Base-by-base conservation (phyloP, 306 rosid species). In the Mimosa pudica region DNA sequence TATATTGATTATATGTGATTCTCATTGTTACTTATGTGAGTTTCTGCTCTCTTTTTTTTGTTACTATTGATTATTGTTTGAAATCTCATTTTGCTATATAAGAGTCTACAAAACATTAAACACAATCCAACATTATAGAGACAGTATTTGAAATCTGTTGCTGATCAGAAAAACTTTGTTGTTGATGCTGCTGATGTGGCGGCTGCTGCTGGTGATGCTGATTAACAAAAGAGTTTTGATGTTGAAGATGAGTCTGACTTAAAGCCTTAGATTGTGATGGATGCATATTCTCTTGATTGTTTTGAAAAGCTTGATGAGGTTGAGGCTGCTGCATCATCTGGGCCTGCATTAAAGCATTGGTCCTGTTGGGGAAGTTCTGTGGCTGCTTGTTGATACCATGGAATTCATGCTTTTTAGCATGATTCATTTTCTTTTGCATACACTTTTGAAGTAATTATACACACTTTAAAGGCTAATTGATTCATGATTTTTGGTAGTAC, bases 271-370 rank as follows among this genome's bases (percentile, higher is more conserved):
- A 65, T 73, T 85, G 90, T 38, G 91, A 66, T 18, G 79, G 85
- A 54, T 82, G 91, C 80, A 81, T 93, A 78, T 81, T 89, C 78
- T 89, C 97, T 38, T 77, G 92, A 70, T 85, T 80, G 13, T 81
- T 82, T 76, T 91, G 97, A 73, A 92, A 91, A 47, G 84, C 77
- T 49, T 88, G 94, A 36, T 92, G 98, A 77, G 90, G 67, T 32
- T 87, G 98, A 38, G 98, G 71, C 52, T 86, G 93, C 79, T 86
- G 98, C 89, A 91, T 61, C 92, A 95, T 91, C 78, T 90, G 98
- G 47, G 97, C 78, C 55, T 89, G 92, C 89, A 95, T 78, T 80
- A 91, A 78, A 71, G 96, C 79, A 83, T 94, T 82, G 73, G 92
- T 80, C 81, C 96, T 73, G 84, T 79, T 87, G 51, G 91, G 86